A percentile compares a stretch with the other conserved stretches of the same genome.
Conservation (phyloP, 192 early-diverging fungal species). For the Gaertneriomyces semiglobifer region DNA sequence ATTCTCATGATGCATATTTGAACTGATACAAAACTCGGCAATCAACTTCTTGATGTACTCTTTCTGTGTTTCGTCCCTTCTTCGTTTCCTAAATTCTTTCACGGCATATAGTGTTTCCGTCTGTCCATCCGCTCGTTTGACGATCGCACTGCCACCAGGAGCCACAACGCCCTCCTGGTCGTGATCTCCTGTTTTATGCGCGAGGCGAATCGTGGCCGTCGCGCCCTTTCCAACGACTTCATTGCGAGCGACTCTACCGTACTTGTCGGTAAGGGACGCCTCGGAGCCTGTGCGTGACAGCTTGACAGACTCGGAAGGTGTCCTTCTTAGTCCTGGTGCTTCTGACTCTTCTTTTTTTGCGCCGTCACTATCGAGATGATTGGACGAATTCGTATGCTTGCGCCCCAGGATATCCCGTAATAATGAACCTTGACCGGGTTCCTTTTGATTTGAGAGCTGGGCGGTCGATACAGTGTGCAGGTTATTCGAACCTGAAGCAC, state of each 20-base stretch:
- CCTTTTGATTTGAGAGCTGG: too few relatives aligned
- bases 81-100: slow-evolving; percentile 89
- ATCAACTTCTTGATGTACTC: slow-evolving; percentile 96
- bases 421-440: too few relatives aligned
- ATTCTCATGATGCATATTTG: slow-evolving; percentile 85
- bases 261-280: slow-evolving; percentile 49
- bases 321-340: too few relatives aligned
- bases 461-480: too few relatives aligned
- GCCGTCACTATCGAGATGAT: too few relatives aligned
- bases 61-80: slow-evolving; percentile 80
- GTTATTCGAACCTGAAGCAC: too few relatives aligned
- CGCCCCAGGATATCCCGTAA: too few relatives aligned
- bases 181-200: not conserved
- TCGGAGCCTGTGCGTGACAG: slow-evolving; percentile 33
- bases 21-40: slow-evolving; percentile 93
- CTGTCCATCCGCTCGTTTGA: slow-evolving; percentile 37
- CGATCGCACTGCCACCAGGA: not conserved
- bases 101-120: slow-evolving; percentile 68
- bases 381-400: too few relatives aligned
- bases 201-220: slow-evolving; percentile 46
- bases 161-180: not conserved
- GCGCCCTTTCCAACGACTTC: slow-evolving; percentile 51
- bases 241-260: slow-evolving; percentile 36
- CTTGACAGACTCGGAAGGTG: not conserved
- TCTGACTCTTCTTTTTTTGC: too few relatives aligned